Percentiles rank a stretch among this genome's conserved stretches.
These are phyloP conservation scores for Ascochyta viciae-villosae DNA, from an alignment of 2,329 filamentous ascomycete species.

Conservation along the genomic window DNA sequence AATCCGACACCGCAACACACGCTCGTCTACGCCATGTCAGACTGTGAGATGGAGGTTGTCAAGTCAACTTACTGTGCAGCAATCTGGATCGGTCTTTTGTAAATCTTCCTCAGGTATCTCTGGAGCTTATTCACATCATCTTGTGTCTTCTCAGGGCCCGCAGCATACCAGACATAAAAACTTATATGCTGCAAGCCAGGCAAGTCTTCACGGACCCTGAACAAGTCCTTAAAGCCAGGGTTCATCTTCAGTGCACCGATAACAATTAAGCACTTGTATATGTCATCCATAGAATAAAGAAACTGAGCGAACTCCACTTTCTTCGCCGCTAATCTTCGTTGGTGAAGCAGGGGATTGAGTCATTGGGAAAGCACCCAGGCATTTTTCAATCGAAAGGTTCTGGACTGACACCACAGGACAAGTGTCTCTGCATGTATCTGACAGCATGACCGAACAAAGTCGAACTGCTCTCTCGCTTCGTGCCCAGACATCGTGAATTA, in stretches of 20 bases:
- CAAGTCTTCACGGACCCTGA: not conserved
- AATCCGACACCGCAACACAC: not conserved
- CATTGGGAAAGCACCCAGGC: not conserved
- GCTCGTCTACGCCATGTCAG: not conserved
- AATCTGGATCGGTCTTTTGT: not conserved
- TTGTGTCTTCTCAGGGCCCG: not conserved
- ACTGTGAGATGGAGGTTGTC: not conserved
- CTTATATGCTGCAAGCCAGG: not conserved
- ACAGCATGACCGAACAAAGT: not conserved
- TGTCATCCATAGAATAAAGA: not conserved
- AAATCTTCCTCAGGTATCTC: not conserved
- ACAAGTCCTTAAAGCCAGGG: not conserved
- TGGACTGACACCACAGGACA: not conserved
- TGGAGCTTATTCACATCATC: not conserved
- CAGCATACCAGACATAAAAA: not conserved
- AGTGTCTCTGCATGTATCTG: not conserved
- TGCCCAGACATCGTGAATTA: not conserved
- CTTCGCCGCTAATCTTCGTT: not conserved
- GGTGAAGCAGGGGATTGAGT: not conserved
- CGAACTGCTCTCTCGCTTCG: not conserved
- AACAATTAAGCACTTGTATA: not conserved
- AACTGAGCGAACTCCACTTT: not conserved
- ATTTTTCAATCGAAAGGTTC: not conserved
- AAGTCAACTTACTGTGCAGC: not conserved
- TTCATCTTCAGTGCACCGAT: not conserved